phyloP scores from a whole-genome alignment of 116 monocot species.

The Iris pallida region DNA sequence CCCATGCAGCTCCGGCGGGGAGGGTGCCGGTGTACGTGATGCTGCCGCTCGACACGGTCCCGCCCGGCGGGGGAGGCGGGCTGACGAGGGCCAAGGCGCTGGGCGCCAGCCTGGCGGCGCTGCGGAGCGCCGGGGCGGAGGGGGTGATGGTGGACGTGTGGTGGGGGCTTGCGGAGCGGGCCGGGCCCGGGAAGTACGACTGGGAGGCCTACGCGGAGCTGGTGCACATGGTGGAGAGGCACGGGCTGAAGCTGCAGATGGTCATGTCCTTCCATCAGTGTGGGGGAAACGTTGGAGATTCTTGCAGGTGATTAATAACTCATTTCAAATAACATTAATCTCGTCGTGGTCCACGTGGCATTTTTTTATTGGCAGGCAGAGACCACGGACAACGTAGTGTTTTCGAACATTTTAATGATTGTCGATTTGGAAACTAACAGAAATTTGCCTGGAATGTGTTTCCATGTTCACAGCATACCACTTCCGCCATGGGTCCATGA shows the following conservation, averaged over 20 bases:
- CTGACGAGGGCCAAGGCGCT: slow-evolving; percentile 38
- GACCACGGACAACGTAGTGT: too few relatives aligned
- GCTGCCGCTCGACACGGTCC: slow-evolving; percentile 76
- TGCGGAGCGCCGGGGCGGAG: slow-evolving; percentile 58
- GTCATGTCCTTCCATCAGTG: slow-evolving; percentile 93
- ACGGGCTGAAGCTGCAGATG: slow-evolving; percentile 66
- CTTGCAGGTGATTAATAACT: slow-evolving; percentile 62
- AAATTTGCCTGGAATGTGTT: too few relatives aligned
- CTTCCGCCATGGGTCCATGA: slow-evolving; percentile 64
- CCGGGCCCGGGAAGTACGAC: slow-evolving; percentile 45
- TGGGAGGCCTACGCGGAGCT: slow-evolving; percentile 72
- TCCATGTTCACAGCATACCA: too few relatives aligned
- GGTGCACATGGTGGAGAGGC: slow-evolving; percentile 47
- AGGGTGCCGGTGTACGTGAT: slow-evolving; percentile 75
- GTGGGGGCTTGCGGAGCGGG: slow-evolving; percentile 82
- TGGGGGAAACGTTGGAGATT: slow-evolving; percentile 82
- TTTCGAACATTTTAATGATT: too few relatives aligned
- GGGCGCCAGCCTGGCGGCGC: slow-evolving; percentile 61
- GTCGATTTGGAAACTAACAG: neutral
- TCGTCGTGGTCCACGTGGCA: too few relatives aligned
- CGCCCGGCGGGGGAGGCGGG: slow-evolving; percentile 9
- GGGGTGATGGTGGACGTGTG: slow-evolving; percentile 88
- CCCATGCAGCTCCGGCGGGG: neutral
- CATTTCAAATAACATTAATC: too few relatives aligned
- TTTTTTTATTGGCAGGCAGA: too few relatives aligned